Conservation (phyloP, 176 grass and related monocot species). For the Ampelocalamus luodianensis region DNA sequence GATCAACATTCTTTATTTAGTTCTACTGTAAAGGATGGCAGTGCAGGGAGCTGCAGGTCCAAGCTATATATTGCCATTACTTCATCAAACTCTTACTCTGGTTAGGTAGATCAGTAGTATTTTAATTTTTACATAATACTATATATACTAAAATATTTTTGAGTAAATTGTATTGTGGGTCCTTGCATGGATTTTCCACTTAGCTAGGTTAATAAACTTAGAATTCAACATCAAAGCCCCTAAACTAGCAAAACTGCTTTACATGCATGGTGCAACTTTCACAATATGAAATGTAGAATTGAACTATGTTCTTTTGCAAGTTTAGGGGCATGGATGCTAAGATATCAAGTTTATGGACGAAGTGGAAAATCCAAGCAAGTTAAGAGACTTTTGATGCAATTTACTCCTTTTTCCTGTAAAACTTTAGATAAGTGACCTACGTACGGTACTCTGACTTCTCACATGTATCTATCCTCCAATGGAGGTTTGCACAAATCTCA, state of each 20-base stretch:
- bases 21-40: background rate
- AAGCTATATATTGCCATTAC: background rate
- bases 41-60: background rate
- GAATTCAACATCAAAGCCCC: background rate
- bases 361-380: background rate
- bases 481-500: background rate
- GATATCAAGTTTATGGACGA: background rate
- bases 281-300: background rate
- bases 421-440: background rate
- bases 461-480: conserved; percentile 2
- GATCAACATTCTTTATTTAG: background rate
- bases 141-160: background rate
- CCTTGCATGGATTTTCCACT: background rate
- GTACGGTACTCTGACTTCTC: background rate
- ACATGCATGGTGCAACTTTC: background rate
- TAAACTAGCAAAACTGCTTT: background rate
- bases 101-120: background rate
- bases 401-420: background rate
- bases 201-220: background rate
- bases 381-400: background rate
- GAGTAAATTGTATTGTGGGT: background rate
- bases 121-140: background rate
- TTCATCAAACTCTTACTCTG: background rate
- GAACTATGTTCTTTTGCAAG: background rate
- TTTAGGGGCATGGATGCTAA: background rate